These are phyloP conservation scores for Pisolithus thermaeus DNA, from an alignment of 1,284 basidiomycete genomes.

Conservation along the genomic window DNA sequence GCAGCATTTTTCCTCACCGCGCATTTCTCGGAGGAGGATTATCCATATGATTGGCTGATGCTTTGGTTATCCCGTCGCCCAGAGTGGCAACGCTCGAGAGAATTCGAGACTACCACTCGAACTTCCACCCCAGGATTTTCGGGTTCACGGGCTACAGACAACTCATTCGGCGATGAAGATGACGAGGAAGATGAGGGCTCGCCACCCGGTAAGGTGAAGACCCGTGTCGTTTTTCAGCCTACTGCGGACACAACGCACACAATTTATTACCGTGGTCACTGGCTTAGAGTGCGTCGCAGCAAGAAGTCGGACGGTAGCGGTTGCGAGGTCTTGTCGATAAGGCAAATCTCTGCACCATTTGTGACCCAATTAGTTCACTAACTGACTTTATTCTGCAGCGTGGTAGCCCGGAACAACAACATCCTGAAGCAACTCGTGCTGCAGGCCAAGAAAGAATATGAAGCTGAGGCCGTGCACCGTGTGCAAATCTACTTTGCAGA, in stretches of 20 bases:
- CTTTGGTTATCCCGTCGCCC: constrained; percentile 74
- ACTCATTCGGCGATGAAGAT: constrained; percentile 60
- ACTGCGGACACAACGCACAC: constrained; percentile 79
- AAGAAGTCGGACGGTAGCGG: constrained; percentile 60
- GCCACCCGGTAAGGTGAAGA: constrained; percentile 60
- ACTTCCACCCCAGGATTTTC: constrained; percentile 47
- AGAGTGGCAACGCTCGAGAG: constrained; percentile 78
- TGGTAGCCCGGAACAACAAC: constrained; percentile 72
- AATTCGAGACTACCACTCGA: constrained; percentile 79
- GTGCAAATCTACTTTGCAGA: constrained; percentile 84
- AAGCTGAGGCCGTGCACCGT: constrained; percentile 74
- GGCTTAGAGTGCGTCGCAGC: constrained; percentile 66
- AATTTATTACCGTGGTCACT: constrained; percentile 76
- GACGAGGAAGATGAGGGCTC: constrained; percentile 49
- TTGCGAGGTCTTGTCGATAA: constrained; percentile 69
- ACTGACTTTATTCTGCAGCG: constrained; percentile 35
- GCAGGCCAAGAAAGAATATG: constrained; percentile 82
- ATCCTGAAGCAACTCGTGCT: constrained; percentile 80
- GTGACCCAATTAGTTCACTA: constrained; percentile 3
- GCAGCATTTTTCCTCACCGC: constrained; percentile 81
- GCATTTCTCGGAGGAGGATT: constrained; percentile 80
- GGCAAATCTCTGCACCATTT: constrained; percentile 32
- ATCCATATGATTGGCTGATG: constrained; percentile 81
- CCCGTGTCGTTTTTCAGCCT: constrained; percentile 77
- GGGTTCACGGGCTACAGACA: constrained; percentile 42